Evolutionary conservation across 768 basidiomycete genomes (phyloP).

Genomic region (Artomyces pyxidatus): DNA sequence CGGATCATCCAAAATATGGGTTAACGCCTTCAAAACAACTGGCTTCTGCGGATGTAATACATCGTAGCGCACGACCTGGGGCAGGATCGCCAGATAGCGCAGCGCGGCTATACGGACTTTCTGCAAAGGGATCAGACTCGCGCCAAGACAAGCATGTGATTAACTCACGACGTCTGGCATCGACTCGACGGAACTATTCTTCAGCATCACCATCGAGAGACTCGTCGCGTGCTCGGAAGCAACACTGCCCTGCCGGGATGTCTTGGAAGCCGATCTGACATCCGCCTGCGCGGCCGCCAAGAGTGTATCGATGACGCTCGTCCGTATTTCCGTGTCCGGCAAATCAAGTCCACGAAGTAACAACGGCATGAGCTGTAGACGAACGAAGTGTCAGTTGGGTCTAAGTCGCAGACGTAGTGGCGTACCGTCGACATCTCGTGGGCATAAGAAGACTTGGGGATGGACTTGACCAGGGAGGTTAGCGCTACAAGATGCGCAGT

Average conservation of each 20-base stretch:
- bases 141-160: neutral
- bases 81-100: slow-evolving; percentile 64
- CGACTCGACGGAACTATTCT: slow-evolving; percentile 42
- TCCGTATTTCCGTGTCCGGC: slow-evolving; percentile 62
- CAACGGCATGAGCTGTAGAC: slow-evolving; percentile 75
- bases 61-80: slow-evolving; percentile 72
- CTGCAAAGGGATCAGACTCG: no score
- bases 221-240: slow-evolving; percentile 65
- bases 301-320: slow-evolving; percentile 75
- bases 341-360: slow-evolving; percentile 80
- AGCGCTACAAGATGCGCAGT: slow-evolving; percentile 77
- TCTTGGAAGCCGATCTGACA: slow-evolving; percentile 31
- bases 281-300: slow-evolving; percentile 58
- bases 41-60: slow-evolving; percentile 75
- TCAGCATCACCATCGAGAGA: slow-evolving; percentile 65
- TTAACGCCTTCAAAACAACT: slow-evolving; percentile 65
- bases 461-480: slow-evolving; percentile 67
- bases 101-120: slow-evolving; percentile 71
- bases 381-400: neutral
- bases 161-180: slow-evolving; percentile 48
- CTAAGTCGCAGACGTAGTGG: neutral
- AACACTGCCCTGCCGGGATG: slow-evolving; percentile 18
- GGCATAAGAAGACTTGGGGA: slow-evolving; percentile 68
- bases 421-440: slow-evolving; percentile 58
- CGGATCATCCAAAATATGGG: slow-evolving; percentile 80